Evolutionary conservation across 2,329 filamentous ascomycete genomes (phyloP).

Genomic region (Talaromyces atroroseus): DNA sequence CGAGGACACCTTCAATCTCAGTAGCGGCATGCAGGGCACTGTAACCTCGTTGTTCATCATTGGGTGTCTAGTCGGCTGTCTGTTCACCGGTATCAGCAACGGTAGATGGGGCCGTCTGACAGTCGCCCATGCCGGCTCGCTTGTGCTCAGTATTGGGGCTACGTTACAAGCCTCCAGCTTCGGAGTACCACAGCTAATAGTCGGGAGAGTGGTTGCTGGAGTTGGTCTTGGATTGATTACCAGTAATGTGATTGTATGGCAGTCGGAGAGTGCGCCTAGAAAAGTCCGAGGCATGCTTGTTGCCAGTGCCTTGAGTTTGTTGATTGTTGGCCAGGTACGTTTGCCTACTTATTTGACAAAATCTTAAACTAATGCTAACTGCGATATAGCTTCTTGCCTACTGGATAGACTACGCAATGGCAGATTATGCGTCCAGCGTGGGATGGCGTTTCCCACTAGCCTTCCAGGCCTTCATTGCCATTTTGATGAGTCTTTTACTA

Average conservation of each 20-base stretch:
- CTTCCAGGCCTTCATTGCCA: constrained; percentile 15
- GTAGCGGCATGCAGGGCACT: constrained; percentile 19
- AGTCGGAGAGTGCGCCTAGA: constrained; percentile 20
- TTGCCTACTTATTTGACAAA: neutral
- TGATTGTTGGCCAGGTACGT: constrained; percentile 20
- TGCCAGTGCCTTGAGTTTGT: constrained; percentile 17
- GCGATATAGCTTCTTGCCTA: constrained; percentile 13
- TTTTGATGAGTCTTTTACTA: constrained; percentile 17
- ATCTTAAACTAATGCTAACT: too few species aligned
- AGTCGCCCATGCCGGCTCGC: constrained; percentile 55
- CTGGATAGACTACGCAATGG: constrained; percentile 23
- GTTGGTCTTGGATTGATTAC: constrained; percentile 35
- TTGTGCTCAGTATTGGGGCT: constrained; percentile 56
- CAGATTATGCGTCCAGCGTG: constrained; percentile 18
- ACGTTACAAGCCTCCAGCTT: constrained; percentile 53
- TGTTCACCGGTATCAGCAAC: constrained; percentile 48
- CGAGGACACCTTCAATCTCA: constrained; percentile 17
- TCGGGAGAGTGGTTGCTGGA: constrained; percentile 51
- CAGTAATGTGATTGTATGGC: constrained; percentile 25
- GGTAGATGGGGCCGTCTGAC: constrained; percentile 55
- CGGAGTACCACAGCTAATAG: constrained; percentile 48
- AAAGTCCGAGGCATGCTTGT: constrained; percentile 17
- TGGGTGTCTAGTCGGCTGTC: constrained; percentile 52
- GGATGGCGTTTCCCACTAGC: constrained; percentile 23
- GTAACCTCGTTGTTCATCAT: constrained; percentile 49